Percentiles rank a stretch among this genome's conserved stretches.
Conservation (phyloP, 2,329 filamentous ascomycete species). For the Setomelanomma holmii region DNA sequence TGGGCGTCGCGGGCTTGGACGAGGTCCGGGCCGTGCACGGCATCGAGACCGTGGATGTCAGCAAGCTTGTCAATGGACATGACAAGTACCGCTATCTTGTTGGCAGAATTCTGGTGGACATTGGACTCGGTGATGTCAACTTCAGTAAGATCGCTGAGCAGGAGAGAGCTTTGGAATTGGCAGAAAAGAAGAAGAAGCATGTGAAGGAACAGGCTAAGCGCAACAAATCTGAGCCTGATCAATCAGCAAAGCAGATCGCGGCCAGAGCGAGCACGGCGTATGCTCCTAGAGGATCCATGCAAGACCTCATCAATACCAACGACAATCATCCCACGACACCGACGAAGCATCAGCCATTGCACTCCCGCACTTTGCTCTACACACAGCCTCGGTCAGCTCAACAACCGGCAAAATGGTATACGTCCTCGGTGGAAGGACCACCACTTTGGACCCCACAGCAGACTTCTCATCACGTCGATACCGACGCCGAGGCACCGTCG, state of each 20-base stretch:
- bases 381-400: background rate
- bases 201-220: conserved; percentile 27
- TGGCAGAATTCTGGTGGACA: conserved; percentile 55
- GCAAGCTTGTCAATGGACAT: conserved; percentile 56
- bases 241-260: conserved; percentile 2
- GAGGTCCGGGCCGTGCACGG: conserved; percentile 70
- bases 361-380: conserved; percentile 10
- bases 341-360: background rate
- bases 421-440: background rate
- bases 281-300: too few species aligned
- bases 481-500: too few species aligned
- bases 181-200: conserved; percentile 48
- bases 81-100: conserved; percentile 58
- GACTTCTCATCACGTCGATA: too few species aligned
- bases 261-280: background rate
- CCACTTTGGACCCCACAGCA: background rate
- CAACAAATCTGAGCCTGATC: background rate
- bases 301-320: too few species aligned
- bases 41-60: conserved; percentile 63
- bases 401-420: background rate
- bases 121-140: conserved; percentile 59
- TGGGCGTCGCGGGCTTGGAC: conserved; percentile 83
- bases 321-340: too few species aligned
- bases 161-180: conserved; percentile 42
- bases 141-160: conserved; percentile 52